Evolutionary conservation across 2,329 filamentous ascomycete genomes (phyloP), one percentile per base, ranked within the genome.

Genomic region (Aspergillus sp.): DNA sequence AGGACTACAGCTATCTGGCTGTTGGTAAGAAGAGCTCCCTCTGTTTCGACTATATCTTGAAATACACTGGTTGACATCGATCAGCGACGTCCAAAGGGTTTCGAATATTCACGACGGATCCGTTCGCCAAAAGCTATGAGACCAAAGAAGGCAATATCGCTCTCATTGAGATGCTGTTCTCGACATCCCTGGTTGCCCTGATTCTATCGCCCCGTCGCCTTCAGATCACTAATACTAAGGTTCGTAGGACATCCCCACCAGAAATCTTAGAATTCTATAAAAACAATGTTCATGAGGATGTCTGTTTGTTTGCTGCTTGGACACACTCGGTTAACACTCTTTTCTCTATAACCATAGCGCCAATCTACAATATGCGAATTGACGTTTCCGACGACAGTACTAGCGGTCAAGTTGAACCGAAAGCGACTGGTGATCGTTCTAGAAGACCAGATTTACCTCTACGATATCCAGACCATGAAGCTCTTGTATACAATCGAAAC

Each of bases 381-480:
- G 62, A 97, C 91, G 4, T 98, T 98, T 58, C 91, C 91, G 9
- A 95, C 90, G n/a, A 90, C 90, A 39, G 90, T 98, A 8, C 80
- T 97, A 33, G 90, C 91, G 13, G 89, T 98, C 46, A 87, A 90
- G 52, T 75, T 98, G 59, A 98, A 98, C 67, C 81, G 93, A 54
- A 97, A 96, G 68, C 84, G 93, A 32, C 78, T 98, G 27, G 89
- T 93, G 9, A 90, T 98, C 29, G 85, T 97, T 10, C 78, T 97
- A 44, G 93, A 98, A 65, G 90, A 95, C 58, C 87, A 95, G 64
- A 95, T 97, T 50, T 98, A 97, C 69, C 79, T 98, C 39, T 98
- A 98, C 72, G 93, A 98, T 66, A 97, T 98, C 53, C 90, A 90
- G 69, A 97, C 96, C 64, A 97, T 98, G 91, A 91, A 87, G 59